A percentile compares a stretch with the other conserved stretches of the same genome.
Evolutionary conservation across 176 grass and related monocot species (phyloP).

Genomic region (Oryza longistaminata): DNA sequence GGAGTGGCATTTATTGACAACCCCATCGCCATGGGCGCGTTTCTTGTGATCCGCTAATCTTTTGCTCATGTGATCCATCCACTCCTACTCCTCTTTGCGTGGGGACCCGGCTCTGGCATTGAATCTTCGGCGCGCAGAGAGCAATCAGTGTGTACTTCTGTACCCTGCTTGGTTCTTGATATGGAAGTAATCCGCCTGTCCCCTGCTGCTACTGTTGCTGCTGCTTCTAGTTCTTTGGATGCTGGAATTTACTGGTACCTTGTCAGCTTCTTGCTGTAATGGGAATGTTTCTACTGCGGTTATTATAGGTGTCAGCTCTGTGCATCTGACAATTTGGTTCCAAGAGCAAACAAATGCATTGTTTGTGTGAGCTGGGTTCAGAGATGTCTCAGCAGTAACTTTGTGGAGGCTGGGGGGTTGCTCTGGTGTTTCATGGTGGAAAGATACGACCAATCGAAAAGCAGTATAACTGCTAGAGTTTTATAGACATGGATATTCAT

Average conservation of each 20-base stretch:
- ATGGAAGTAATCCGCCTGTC: slow-evolving; percentile 43
- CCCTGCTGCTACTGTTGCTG: neutral
- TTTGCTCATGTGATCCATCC: slow-evolving; percentile 37
- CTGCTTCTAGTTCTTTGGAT: neutral
- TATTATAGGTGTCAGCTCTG: neutral
- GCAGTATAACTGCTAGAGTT: neutral
- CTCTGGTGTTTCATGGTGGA: neutral
- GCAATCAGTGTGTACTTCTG: slow-evolving; percentile 40
- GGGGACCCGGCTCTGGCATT: slow-evolving; percentile 35
- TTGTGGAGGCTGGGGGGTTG: neutral
- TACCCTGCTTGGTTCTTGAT: slow-evolving; percentile 46
- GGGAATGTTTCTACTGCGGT: neutral
- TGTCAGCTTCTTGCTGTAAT: slow-evolving; percentile 7
- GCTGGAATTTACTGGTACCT: neutral
- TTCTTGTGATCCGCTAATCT: slow-evolving; percentile 38
- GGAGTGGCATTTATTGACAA: slow-evolving; percentile 41
- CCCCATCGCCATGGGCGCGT: slow-evolving; percentile 22
- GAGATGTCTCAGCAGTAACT: neutral
- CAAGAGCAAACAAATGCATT: neutral
- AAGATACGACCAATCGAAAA: neutral
- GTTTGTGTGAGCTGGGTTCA: neutral
- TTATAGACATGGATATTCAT: neutral
- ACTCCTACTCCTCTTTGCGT: neutral
- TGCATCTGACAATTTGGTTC: neutral
- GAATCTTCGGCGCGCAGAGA: slow-evolving; percentile 16